Percentiles rank a stretch among this genome's conserved stretches.
These are phyloP conservation scores for Linderniella brevidens DNA, from an alignment of 257 asterid species.

Conservation along the genomic window DNA sequence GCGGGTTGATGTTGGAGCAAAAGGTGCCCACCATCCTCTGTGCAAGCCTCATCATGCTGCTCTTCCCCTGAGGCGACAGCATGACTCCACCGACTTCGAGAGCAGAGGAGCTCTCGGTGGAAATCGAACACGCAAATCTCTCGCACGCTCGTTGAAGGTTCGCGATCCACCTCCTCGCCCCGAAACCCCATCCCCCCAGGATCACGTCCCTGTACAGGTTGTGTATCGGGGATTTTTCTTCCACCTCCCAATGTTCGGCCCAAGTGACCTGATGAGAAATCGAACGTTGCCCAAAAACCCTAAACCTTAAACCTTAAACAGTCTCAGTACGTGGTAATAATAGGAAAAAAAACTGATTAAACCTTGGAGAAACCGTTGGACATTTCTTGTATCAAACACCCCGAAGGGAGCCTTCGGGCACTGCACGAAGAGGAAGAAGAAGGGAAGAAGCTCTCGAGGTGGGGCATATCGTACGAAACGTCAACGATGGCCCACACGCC, in stretches of 20 bases:
- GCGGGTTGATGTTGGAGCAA: conserved; percentile 64
- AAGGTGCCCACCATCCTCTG: conserved; percentile 81
- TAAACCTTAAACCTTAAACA: not conserved
- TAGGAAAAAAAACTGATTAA: not conserved
- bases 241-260: conserved; percentile 88
- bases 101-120: conserved; percentile 33
- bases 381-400: conserved; percentile 89
- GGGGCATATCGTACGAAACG: conserved; percentile 64
- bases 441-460: conserved; percentile 33
- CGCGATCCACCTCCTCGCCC: conserved; percentile 86
- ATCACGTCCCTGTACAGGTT: conserved; percentile 60
- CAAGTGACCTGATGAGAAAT: conserved; percentile 74
- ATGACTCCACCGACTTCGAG: conserved; percentile 76
- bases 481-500: conserved; percentile 83
- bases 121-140: conserved; percentile 73
- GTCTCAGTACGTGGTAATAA: not conserved
- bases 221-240: conserved; percentile 51
- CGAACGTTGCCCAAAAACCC: not conserved
- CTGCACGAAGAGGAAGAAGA: conserved; percentile 24
- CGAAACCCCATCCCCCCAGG: conserved; percentile 63
- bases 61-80: conserved; percentile 64
- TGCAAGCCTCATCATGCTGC: conserved; percentile 88
- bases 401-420: conserved; percentile 72
- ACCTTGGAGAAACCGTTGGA: conserved; percentile 98
- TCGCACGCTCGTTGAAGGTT: conserved; percentile 70